Evolutionary conservation across 768 basidiomycete species (phyloP).

Genomic region (Mycena amicta): DNA sequence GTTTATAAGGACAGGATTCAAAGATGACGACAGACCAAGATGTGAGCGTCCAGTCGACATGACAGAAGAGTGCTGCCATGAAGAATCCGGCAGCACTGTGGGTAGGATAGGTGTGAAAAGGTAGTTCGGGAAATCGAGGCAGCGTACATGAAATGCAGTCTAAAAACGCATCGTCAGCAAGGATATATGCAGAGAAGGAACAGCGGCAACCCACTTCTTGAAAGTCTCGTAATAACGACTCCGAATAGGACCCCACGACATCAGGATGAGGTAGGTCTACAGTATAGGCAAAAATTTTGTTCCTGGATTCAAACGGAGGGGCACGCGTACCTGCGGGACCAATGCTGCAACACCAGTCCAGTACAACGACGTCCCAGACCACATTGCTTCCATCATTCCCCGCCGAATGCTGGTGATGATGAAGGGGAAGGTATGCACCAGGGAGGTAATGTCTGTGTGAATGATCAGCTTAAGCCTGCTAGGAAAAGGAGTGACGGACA

Average conservation of each 20-base stretch:
- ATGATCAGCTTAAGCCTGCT: neutral
- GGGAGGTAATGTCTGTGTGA: constrained; percentile 31
- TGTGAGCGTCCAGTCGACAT: constrained; percentile 32
- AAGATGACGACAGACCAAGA: constrained; percentile 26
- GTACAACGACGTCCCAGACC: constrained; percentile 22
- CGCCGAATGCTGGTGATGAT: constrained; percentile 28
- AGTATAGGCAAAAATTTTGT: no score
- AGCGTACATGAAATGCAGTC: constrained; percentile 27
- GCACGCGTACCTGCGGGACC: no score
- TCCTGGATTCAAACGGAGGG: no score
- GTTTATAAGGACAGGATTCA: neutral
- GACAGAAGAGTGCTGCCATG: constrained; percentile 35
- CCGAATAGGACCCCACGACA: constrained; percentile 35
- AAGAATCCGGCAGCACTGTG: constrained; percentile 34
- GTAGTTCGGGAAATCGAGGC: neutral
- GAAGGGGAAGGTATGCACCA: constrained; percentile 39
- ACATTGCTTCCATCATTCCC: constrained; percentile 28
- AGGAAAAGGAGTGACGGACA: constrained; percentile 26
- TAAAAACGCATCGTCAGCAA: neutral
- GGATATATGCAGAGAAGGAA: neutral
- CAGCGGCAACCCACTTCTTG: constrained; percentile 29
- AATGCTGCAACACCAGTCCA: constrained; percentile 37
- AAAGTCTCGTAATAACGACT: constrained; percentile 36
- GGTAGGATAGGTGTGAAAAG: neutral
- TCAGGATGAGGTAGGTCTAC: constrained; percentile 31